Percentiles rank a stretch among this genome's conserved stretches.
These are phyloP conservation scores for Musa beccarii DNA, from an alignment of 176 grass and related monocot species.

Conservation along the genomic window DNA sequence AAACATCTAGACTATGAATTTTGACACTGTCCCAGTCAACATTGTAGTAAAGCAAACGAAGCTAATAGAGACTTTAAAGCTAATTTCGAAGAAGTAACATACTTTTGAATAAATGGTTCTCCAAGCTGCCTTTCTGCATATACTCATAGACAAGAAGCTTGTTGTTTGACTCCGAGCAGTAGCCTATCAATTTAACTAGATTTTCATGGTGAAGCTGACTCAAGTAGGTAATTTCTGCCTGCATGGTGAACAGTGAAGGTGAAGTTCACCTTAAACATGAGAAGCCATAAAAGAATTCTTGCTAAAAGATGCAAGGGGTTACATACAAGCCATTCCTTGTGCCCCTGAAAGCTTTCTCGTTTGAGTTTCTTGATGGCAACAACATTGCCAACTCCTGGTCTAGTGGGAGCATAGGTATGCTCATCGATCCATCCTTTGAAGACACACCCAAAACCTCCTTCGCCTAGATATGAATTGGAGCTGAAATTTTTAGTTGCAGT, in stretches of 20 bases:
- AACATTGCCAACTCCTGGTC: constrained; percentile 15
- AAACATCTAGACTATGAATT: too few relatives aligned
- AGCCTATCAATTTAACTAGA: constrained; percentile 21
- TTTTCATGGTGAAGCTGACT: constrained; percentile 23
- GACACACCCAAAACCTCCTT: constrained; percentile 17
- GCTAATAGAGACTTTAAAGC: not conserved
- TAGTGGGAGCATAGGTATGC: constrained; percentile 12
- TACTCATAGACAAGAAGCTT: constrained; percentile 29
- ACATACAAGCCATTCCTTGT: constrained; percentile 24
- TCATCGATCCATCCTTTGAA: constrained; percentile 32
- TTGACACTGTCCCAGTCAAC: too few relatives aligned
- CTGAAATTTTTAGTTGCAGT: constrained; percentile 14
- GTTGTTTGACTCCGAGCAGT: constrained; percentile 9
- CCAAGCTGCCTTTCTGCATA: constrained; percentile 28
- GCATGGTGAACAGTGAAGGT: not conserved
- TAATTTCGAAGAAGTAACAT: not conserved
- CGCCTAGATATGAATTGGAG: constrained; percentile 13
- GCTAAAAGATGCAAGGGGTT: not conserved
- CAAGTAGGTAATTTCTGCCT: constrained; percentile 27
- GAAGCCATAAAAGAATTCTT: not conserved
- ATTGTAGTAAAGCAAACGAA: too few relatives aligned
- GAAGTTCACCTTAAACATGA: not conserved
- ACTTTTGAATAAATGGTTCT: constrained; percentile 26
- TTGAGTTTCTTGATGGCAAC: constrained; percentile 27
- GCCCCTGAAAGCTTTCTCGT: constrained; percentile 14